Percentiles rank a stretch among this genome's conserved stretches.
These are phyloP conservation scores for Mallotus repandus DNA, from an alignment of 441 rosid genomes.

Conservation along the genomic window DNA sequence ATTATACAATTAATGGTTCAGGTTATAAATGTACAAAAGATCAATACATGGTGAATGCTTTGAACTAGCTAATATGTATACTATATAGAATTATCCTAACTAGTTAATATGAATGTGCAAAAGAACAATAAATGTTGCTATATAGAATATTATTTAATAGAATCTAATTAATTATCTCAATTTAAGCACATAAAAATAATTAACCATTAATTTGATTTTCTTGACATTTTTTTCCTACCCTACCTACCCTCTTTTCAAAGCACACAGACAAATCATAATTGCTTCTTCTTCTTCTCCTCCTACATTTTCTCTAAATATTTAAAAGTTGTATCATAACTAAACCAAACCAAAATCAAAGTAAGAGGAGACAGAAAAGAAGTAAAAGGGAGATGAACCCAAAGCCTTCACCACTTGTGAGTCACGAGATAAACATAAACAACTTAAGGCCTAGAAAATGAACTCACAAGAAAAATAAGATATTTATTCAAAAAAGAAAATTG, in stretches of 20 bases:
- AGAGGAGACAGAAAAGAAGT: not conserved
- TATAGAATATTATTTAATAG: too few relatives aligned
- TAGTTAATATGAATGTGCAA: too few relatives aligned
- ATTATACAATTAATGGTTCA: too few relatives aligned
- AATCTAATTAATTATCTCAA: too few relatives aligned
- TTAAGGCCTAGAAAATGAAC: conserved; percentile 12
- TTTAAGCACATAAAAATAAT: too few relatives aligned
- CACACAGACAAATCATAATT: not conserved
- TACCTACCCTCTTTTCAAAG: not conserved
- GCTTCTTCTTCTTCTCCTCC: too few relatives aligned
- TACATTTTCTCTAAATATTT: too few relatives aligned
- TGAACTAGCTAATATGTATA: too few relatives aligned
- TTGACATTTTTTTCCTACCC: too few relatives aligned
- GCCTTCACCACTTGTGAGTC: conserved; percentile 46
- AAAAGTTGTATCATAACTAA: not conserved
- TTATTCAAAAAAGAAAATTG: conserved; percentile 7
- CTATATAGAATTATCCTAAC: too few relatives aligned
- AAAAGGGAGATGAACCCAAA: conserved; percentile 13
- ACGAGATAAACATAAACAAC: conserved; percentile 36
- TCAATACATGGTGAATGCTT: not conserved
- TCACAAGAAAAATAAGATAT: conserved; percentile 39
- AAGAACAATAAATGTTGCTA: too few relatives aligned
- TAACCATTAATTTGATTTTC: too few relatives aligned
- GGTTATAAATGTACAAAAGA: not conserved
- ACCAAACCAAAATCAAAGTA: not conserved